Evolutionary conservation across 768 basidiomycete species (phyloP).

Genomic region (Heimioporus sp.): DNA sequence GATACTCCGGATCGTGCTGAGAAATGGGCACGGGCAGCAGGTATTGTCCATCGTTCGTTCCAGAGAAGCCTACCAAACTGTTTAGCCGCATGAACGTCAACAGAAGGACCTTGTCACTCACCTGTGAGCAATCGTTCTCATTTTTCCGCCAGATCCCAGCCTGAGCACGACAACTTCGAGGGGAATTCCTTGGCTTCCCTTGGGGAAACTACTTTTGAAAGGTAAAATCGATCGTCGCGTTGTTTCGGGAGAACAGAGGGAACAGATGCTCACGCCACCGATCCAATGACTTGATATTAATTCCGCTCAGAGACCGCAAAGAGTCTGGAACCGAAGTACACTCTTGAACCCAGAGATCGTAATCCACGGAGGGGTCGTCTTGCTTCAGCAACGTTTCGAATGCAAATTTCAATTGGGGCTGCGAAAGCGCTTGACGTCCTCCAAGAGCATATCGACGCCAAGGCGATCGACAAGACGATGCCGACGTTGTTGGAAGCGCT

Average conservation of each 20-base stretch:
- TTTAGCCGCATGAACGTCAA: background rate
- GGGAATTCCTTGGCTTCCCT: constrained; percentile 22
- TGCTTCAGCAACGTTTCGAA: constrained; percentile 18
- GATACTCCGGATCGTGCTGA: constrained; percentile 19
- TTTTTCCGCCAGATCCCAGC: constrained; percentile 27
- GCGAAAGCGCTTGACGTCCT: constrained; percentile 86
- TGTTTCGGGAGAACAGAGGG: constrained; percentile 17
- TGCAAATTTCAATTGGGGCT: constrained; percentile 40
- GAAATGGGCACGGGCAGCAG: constrained; percentile 28
- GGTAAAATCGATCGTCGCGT: constrained; percentile 24
- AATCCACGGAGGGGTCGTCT: constrained; percentile 20
- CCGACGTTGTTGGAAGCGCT: constrained; percentile 93
- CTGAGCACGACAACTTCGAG: constrained; percentile 21
- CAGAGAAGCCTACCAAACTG: constrained; percentile 18
- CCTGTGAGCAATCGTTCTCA: constrained; percentile 21
- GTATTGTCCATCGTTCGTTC: constrained; percentile 27
- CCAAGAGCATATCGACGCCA: constrained; percentile 85
- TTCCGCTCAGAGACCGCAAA: constrained; percentile 13
- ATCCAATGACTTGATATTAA: constrained; percentile 25
- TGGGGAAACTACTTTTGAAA: constrained; percentile 26
- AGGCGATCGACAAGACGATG: constrained; percentile 95
- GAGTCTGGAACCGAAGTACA: constrained; percentile 13
- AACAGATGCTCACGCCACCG: constrained; percentile 12
- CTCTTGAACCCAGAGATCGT: constrained; percentile 20
- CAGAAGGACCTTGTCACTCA: background rate